A percentile compares a stretch with the other conserved stretches of the same genome.
Conservation (phyloP, 176 grass and related monocot species). For the Oropetium thomaeum region DNA sequence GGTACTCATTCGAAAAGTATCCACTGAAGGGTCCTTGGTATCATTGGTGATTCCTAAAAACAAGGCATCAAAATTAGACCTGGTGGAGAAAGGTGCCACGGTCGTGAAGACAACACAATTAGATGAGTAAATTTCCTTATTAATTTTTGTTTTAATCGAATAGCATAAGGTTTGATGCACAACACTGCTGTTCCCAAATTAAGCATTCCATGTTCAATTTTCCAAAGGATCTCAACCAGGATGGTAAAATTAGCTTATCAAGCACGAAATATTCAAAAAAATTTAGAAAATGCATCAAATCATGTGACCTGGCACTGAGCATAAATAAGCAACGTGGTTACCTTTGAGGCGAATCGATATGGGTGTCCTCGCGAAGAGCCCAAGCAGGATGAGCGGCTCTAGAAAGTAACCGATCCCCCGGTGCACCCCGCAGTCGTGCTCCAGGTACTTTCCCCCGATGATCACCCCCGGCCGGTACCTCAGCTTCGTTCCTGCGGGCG, state of each 20-base stretch:
- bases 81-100: background rate
- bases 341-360: conserved; percentile 72
- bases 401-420: conserved; percentile 83
- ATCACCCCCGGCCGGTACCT: conserved; percentile 70
- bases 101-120: background rate
- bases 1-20: conserved; percentile 68
- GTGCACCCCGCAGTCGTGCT: conserved; percentile 75
- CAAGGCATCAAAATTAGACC: conserved; percentile 1
- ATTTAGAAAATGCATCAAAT: background rate
- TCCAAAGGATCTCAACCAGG: background rate
- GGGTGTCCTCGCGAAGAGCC: conserved; percentile 60
- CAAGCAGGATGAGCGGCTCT: conserved; percentile 75
- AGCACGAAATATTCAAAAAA: background rate
- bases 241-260: background rate
- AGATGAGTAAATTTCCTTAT: background rate
- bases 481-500: conserved; percentile 64
- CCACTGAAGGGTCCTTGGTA: conserved; percentile 72
- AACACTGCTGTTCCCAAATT: background rate
- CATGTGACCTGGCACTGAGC: background rate
- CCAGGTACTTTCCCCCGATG: conserved; percentile 52
- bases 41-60: conserved; percentile 88
- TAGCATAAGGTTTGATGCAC: background rate
- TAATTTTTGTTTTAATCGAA: background rate
- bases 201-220: background rate
- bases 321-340: background rate